Percentiles rank a stretch among this genome's conserved stretches.
Conservation (phyloP, 2,329 filamentous ascomycete species). For the Teratosphaeria gauchensis region DNA sequence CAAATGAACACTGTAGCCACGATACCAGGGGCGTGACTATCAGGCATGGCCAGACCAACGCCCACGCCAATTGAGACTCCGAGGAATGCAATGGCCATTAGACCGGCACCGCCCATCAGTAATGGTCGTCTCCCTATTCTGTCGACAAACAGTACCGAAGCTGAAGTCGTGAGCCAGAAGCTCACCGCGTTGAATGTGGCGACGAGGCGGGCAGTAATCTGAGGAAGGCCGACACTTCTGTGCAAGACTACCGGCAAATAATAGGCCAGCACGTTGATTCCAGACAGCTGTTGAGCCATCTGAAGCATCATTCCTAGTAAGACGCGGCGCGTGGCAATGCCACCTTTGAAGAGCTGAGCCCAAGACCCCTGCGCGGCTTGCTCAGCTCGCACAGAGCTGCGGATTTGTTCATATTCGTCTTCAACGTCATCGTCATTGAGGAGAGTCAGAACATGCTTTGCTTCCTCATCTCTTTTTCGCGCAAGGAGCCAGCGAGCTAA, state of each 20-base stretch:
- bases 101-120: slow-evolving; percentile 28
- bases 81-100: slow-evolving; percentile 37
- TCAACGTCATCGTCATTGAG: slow-evolving; percentile 12
- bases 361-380: slow-evolving; percentile 14
- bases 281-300: slow-evolving; percentile 45
- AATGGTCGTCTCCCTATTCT: slow-evolving; percentile 42
- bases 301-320: slow-evolving; percentile 16
- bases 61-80: slow-evolving; percentile 15
- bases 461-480: slow-evolving; percentile 11
- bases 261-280: slow-evolving; percentile 28
- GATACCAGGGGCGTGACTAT: slow-evolving; percentile 23
- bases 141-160: slow-evolving; percentile 56
- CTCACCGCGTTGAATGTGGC: slow-evolving; percentile 42
- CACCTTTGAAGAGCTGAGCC: slow-evolving; percentile 15
- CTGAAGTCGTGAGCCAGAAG: slow-evolving; percentile 44
- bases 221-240: slow-evolving; percentile 41
- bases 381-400: slow-evolving; percentile 13
- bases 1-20: slow-evolving; percentile 54
- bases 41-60: slow-evolving; percentile 28
- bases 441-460: slow-evolving; percentile 7
- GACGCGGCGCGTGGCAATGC: slow-evolving; percentile 11
- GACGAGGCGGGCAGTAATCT: slow-evolving; percentile 29
- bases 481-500: slow-evolving; percentile 14
- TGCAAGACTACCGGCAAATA: slow-evolving; percentile 32
- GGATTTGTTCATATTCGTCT: slow-evolving; percentile 12